Evolutionary conservation across 2,329 filamentous ascomycete species (phyloP).

Genomic region (Colletotrichum chlorophyti): DNA sequence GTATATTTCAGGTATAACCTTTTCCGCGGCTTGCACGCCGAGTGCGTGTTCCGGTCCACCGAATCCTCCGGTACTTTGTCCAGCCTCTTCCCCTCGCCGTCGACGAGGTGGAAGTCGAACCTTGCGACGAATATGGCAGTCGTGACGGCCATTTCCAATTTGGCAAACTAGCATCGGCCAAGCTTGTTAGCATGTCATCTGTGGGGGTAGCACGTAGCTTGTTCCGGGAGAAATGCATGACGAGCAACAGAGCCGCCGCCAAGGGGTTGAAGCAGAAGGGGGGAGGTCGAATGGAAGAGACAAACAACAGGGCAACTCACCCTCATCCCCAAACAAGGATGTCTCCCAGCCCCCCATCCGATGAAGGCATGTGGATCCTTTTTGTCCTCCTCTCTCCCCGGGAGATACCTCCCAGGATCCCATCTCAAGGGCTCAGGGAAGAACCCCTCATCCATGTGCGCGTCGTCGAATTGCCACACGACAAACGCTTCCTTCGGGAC

Average conservation of each 20-base stretch:
- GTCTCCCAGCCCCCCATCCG: constrained; percentile 44
- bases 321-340: constrained; percentile 38
- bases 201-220: too few relatives aligned
- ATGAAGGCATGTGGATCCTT: constrained; percentile 37
- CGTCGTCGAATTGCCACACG: constrained; percentile 53
- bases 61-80: constrained; percentile 35
- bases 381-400: constrained; percentile 53
- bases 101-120: constrained; percentile 53
- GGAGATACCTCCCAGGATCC: constrained; percentile 57
- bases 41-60: constrained; percentile 43
- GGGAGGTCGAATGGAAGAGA: background rate
- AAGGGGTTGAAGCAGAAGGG: background rate
- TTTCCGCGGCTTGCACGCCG: constrained; percentile 46
- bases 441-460: constrained; percentile 53
- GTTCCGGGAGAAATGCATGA: background rate
- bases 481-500: constrained; percentile 56
- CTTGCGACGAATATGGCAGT: constrained; percentile 54
- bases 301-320: constrained; percentile 34
- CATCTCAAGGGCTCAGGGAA: constrained; percentile 56
- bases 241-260: background rate
- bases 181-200: constrained; percentile 6
- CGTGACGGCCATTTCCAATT: constrained; percentile 58
- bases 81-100: constrained; percentile 42
- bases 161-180: constrained; percentile 48
- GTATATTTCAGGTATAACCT: constrained; percentile 44